phyloP scores from a whole-genome alignment of 768 basidiomycete genomes.

The Galerina sulciceps region DNA sequence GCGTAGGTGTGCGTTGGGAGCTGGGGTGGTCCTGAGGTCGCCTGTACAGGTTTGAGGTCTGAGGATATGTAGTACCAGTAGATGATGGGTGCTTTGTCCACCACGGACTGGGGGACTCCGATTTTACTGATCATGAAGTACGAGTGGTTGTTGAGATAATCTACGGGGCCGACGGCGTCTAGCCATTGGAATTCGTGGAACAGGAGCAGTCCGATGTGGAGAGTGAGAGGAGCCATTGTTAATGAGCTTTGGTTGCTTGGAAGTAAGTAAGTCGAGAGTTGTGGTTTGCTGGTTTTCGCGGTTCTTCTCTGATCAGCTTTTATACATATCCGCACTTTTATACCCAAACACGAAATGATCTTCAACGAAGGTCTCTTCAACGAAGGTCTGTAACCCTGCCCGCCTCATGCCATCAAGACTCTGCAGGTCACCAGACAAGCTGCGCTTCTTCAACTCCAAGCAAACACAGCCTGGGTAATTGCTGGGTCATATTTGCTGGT shows the following conservation, averaged over 20 bases:
- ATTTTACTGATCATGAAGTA: not conserved
- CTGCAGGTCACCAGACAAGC: too few relatives aligned
- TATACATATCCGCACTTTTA: not conserved
- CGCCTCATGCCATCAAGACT: too few relatives aligned
- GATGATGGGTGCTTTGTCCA: slow-evolving; percentile 23
- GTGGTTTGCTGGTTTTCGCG: not conserved
- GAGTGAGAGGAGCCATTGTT: not conserved
- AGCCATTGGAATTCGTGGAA: slow-evolving; percentile 24
- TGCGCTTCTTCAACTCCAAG: too few relatives aligned
- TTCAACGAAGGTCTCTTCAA: too few relatives aligned
- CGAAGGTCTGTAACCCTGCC: too few relatives aligned
- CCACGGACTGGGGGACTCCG: not conserved
- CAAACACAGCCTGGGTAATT: too few relatives aligned
- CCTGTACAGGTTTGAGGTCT: slow-evolving; percentile 15
- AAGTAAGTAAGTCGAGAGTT: not conserved
- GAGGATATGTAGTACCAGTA: slow-evolving; percentile 28
- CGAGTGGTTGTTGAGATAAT: slow-evolving; percentile 26
- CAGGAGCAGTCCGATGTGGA: slow-evolving; percentile 23
- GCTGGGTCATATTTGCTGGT: too few relatives aligned
- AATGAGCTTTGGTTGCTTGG: not conserved
- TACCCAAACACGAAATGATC: too few relatives aligned
- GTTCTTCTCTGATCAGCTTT: not conserved
- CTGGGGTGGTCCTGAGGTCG: slow-evolving; percentile 23
- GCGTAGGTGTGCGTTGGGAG: slow-evolving; percentile 23
- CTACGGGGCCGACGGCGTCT: slow-evolving; percentile 25